phyloP scores from a whole-genome alignment of 805 yeast species.

The Hemisphaericaspora nanyangensis region DNA sequence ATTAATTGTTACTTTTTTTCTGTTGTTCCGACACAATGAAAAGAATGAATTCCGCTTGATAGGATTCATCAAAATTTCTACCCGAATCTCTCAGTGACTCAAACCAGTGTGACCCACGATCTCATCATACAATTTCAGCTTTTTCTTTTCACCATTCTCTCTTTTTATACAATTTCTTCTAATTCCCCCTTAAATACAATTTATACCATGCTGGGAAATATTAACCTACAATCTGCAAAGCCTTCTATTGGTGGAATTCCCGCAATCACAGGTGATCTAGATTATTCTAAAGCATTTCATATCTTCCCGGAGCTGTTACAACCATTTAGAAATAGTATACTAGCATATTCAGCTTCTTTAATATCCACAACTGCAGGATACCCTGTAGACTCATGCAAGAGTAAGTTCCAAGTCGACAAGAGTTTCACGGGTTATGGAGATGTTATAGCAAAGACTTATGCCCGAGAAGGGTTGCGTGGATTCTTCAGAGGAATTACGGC shows the following conservation, averaged over 20 bases:
- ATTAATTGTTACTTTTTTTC: too few relatives aligned
- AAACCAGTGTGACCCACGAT: too few relatives aligned
- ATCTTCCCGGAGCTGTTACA: slow-evolving; percentile 44
- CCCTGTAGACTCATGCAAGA: slow-evolving; percentile 83
- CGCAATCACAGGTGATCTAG: slow-evolving; percentile 57
- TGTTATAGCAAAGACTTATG: slow-evolving; percentile 54
- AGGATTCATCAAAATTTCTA: too few relatives aligned
- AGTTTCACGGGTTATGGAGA: slow-evolving; percentile 50
- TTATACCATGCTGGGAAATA: background rate
- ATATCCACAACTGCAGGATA: slow-evolving; percentile 69
- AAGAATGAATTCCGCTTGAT: too few relatives aligned
- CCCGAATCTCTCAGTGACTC: too few relatives aligned
- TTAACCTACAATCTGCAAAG: background rate
- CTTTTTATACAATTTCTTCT: too few relatives aligned
- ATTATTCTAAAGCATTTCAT: slow-evolving; percentile 42
- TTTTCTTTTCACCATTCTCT: too few relatives aligned
- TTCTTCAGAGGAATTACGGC: slow-evolving; percentile 76
- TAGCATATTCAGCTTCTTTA: slow-evolving; percentile 64
- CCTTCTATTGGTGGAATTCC: slow-evolving; percentile 33
- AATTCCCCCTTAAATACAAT: too few relatives aligned
- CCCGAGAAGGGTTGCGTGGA: slow-evolving; percentile 62
- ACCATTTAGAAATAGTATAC: slow-evolving; percentile 53
- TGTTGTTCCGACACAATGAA: too few relatives aligned
- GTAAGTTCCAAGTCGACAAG: slow-evolving; percentile 77
- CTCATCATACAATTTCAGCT: too few relatives aligned